These are phyloP conservation scores for Medakamo hakoo DNA, from an alignment of 139 green algal species.

Conservation along the genomic window DNA sequence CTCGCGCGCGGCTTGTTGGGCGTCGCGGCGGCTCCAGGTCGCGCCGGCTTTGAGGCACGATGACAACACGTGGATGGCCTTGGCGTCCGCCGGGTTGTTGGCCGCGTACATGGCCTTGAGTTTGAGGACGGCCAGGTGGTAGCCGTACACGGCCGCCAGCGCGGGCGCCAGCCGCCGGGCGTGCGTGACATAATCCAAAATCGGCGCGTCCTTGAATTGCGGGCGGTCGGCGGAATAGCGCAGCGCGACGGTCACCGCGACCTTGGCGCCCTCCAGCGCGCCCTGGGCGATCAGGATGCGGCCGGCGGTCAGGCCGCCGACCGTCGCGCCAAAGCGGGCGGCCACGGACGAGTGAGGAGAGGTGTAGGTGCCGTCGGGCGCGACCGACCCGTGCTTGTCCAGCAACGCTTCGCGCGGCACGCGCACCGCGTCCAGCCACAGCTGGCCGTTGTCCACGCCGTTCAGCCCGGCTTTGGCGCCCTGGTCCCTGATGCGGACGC, in stretches of 20 bases:
- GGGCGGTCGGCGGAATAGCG: constrained; percentile 49
- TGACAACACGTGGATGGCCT: constrained; percentile 63
- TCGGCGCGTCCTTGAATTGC: constrained; percentile 19
- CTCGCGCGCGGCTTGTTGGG: constrained; percentile 62
- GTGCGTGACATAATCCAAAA: constrained; percentile 77
- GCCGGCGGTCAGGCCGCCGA: constrained; percentile 47
- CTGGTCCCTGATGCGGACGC: constrained; percentile 8
- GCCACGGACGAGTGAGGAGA: constrained; percentile 37
- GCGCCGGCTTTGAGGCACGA: constrained; percentile 68
- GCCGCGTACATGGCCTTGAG: constrained; percentile 37
- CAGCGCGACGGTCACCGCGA: constrained; percentile 64
- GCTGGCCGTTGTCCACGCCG: constrained; percentile 77
- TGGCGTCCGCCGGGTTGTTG: constrained; percentile 30
- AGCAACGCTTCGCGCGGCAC: constrained; percentile 50
- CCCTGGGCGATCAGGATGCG: constrained; percentile 62
- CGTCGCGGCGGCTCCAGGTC: constrained; percentile 58
- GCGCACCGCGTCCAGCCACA: constrained; percentile 61
- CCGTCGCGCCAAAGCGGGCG: constrained; percentile 65
- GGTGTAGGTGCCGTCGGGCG: constrained; percentile 30
- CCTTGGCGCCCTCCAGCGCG: constrained; percentile 61
- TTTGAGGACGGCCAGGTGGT: constrained; percentile 47
- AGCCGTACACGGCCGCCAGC: constrained; percentile 60
- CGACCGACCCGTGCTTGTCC: constrained; percentile 41
- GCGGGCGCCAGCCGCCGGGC: constrained; percentile 61
- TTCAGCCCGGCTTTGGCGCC: constrained; percentile 40